A percentile compares a stretch with the other conserved stretches of the same genome.
phyloP scores from a whole-genome alignment of 2,329 filamentous ascomycete species.

The Nemania sp. region DNA sequence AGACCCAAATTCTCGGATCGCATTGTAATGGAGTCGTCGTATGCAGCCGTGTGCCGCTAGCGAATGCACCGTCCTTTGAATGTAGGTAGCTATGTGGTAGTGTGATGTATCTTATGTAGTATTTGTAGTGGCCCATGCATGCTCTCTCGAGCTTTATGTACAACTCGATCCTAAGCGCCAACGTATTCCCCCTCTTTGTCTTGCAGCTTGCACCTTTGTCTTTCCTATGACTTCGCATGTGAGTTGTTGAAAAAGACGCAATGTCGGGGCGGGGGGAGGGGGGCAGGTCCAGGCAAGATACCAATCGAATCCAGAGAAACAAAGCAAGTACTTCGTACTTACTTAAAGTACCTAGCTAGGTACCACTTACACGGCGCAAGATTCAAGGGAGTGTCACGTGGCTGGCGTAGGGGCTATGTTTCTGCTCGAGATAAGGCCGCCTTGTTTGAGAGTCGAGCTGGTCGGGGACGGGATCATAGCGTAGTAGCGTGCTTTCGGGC shows the following conservation, averaged over 20 bases:
- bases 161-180: neutral
- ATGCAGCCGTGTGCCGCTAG: constrained; percentile 8
- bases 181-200: neutral
- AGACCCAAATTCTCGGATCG: constrained; percentile 26
- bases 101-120: too few relatives aligned
- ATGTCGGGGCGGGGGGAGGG: neutral
- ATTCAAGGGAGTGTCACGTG: constrained; percentile 18
- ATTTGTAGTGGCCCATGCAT: too few relatives aligned
- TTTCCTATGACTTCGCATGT: neutral
- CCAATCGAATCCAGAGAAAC: too few relatives aligned
- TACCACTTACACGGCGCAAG: neutral
- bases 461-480: constrained; percentile 16
- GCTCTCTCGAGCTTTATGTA: neutral
- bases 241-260: constrained; percentile 1
- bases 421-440: constrained; percentile 16
- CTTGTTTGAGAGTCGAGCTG: constrained; percentile 1
- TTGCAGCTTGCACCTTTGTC: neutral
- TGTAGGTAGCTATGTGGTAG: too few relatives aligned
- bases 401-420: constrained; percentile 17
- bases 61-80: constrained; percentile 10
- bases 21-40: constrained; percentile 10
- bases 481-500: constrained; percentile 15
- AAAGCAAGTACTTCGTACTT: too few relatives aligned
- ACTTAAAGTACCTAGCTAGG: too few relatives aligned
- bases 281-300: too few relatives aligned